Percentiles rank a stretch among this genome's conserved stretches.
phyloP scores from a whole-genome alignment of 495 filamentous ascomycete genomes.

The Aspergillus campestris region DNA sequence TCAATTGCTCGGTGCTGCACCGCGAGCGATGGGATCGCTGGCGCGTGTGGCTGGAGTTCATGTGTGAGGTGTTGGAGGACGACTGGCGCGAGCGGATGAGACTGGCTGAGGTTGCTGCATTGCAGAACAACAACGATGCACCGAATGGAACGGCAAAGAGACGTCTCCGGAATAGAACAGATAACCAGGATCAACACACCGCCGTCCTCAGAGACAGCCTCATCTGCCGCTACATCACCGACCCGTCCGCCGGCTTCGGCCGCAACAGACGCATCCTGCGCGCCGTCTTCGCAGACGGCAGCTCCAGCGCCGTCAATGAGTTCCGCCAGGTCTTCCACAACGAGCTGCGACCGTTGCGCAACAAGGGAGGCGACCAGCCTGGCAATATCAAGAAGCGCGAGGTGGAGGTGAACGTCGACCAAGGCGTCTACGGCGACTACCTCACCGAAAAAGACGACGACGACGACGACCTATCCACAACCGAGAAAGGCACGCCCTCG shows the following conservation, averaged over 20 bases:
- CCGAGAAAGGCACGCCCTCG: neutral
- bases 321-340: slow-evolving; percentile 54
- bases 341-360: slow-evolving; percentile 38
- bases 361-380: slow-evolving; percentile 13
- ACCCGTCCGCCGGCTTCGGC: slow-evolving; percentile 25
- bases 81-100: slow-evolving; percentile 58
- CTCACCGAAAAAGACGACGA: slow-evolving; percentile 35
- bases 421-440: slow-evolving; percentile 52
- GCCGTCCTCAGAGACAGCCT: slow-evolving; percentile 40
- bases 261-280: slow-evolving; percentile 46
- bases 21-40: slow-evolving; percentile 71
- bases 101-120: slow-evolving; percentile 16
- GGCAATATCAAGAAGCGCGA: slow-evolving; percentile 30
- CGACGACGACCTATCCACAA: slow-evolving; percentile 21
- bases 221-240: slow-evolving; percentile 45
- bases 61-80: slow-evolving; percentile 66
- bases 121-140: slow-evolving; percentile 10
- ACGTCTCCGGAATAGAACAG: slow-evolving; percentile 3
- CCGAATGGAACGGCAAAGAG: slow-evolving; percentile 1
- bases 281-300: slow-evolving; percentile 57
- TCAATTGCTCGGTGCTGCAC: slow-evolving; percentile 75
- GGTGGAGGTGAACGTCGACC: slow-evolving; percentile 48
- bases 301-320: slow-evolving; percentile 34
- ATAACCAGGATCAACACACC: slow-evolving; percentile 21
- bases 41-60: slow-evolving; percentile 71